Conservation (phyloP, 768 basidiomycete species). For the Kwoniella bestiolae region DNA sequence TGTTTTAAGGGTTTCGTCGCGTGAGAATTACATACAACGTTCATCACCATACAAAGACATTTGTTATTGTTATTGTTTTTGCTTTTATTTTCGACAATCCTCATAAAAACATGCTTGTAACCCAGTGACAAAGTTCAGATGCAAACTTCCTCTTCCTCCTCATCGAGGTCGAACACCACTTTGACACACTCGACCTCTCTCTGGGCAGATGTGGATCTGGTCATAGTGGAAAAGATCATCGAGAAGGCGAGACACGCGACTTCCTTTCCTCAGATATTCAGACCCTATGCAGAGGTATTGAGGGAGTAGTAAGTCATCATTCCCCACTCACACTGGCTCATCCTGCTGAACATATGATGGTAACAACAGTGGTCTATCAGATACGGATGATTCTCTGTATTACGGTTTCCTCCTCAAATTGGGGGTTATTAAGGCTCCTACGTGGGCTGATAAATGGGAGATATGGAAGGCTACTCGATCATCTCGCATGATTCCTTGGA, state of each 20-base stretch:
- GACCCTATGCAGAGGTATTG: slow-evolving; percentile 45
- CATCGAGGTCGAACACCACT: slow-evolving; percentile 4
- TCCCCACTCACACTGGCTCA: not conserved
- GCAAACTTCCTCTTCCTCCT: slow-evolving; percentile 23
- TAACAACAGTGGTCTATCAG: slow-evolving; percentile 46
- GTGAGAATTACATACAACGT: not conserved
- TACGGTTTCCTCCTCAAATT: slow-evolving; percentile 52
- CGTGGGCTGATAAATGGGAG: slow-evolving; percentile 53
- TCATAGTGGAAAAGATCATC: slow-evolving; percentile 47
- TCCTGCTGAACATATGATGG: too few relatives aligned
- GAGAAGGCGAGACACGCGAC: slow-evolving; percentile 40
- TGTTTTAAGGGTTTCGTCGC: not conserved
- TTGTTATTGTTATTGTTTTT: slow-evolving; percentile 11
- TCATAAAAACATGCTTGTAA: not conserved
- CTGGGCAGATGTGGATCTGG: slow-evolving; percentile 40
- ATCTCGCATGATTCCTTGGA: not conserved
- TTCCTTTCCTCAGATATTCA: slow-evolving; percentile 46
- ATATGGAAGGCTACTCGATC: slow-evolving; percentile 35
- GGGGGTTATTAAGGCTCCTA: slow-evolving; percentile 45
- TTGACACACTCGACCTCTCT: slow-evolving; percentile 25
- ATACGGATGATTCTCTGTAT: slow-evolving; percentile 44
- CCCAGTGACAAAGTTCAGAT: slow-evolving; percentile 10
- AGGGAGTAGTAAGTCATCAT: slow-evolving; percentile 38
- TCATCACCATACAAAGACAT: not conserved
- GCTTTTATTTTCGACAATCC: not conserved